phyloP scores from a whole-genome alignment of 768 basidiomycete genomes.

The Pulveroboletus sp. region DNA sequence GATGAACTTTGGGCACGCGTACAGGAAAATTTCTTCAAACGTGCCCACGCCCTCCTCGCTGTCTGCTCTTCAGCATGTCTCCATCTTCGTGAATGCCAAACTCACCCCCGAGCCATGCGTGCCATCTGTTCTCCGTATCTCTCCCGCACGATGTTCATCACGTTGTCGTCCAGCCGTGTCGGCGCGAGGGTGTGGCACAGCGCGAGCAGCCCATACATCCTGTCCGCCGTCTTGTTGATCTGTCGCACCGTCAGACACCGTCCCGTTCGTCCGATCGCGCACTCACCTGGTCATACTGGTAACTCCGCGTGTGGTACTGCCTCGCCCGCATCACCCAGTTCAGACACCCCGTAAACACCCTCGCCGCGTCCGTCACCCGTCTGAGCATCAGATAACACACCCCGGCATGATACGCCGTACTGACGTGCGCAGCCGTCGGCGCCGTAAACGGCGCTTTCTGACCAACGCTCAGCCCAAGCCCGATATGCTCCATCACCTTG shows the following conservation, averaged over 20 bases:
- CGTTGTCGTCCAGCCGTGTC: constrained; percentile 89
- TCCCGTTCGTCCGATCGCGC: background rate
- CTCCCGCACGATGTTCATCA: constrained; percentile 89
- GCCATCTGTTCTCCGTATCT: constrained; percentile 87
- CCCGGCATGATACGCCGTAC: constrained; percentile 93
- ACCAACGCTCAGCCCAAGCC: constrained; percentile 85
- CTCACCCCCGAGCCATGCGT: constrained; percentile 82
- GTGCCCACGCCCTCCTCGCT: constrained; percentile 63
- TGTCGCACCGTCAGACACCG: constrained; percentile 25
- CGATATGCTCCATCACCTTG: constrained; percentile 92
- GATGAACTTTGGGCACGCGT: constrained; percentile 97
- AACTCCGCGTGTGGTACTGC: constrained; percentile 93
- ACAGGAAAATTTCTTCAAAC: constrained; percentile 67
- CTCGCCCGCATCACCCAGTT: constrained; percentile 96
- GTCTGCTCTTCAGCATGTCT: background rate
- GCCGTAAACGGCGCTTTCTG: constrained; percentile 92
- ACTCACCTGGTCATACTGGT: constrained; percentile 89
- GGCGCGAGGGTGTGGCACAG: constrained; percentile 93
- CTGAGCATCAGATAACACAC: constrained; percentile 96
- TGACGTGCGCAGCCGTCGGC: constrained; percentile 95
- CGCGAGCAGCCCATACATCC: constrained; percentile 96
- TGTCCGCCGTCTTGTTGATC: constrained; percentile 97
- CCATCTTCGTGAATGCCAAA: constrained; percentile 11
- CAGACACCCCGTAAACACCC: constrained; percentile 86
- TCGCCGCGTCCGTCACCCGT: constrained; percentile 92